Percentiles rank a stretch among this genome's conserved stretches.
phyloP scores from a whole-genome alignment of 108 stramenopile genomes.

The Nitzschia palea region DNA sequence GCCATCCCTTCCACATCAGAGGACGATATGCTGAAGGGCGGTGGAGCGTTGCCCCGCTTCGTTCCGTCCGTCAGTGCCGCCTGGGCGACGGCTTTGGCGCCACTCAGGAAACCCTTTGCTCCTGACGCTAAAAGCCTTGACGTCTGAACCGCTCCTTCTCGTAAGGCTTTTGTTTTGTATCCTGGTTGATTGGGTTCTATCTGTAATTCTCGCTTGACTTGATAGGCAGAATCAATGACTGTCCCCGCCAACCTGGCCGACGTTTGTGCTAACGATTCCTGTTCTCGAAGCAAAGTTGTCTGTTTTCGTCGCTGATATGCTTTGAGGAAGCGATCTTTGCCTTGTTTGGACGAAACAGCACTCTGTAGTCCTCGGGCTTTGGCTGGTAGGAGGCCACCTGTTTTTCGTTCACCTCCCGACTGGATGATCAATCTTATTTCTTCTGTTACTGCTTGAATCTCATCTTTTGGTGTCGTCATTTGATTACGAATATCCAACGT shows the following conservation, averaged over 20 bases:
- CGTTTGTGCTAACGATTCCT: constrained; percentile 55
- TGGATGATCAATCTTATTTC: constrained; percentile 58
- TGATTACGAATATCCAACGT: constrained; percentile 39
- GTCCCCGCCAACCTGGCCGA: constrained; percentile 45
- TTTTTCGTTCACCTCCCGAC: neutral
- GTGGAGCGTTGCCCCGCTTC: neutral
- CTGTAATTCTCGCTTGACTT: constrained; percentile 68
- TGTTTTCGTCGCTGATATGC: constrained; percentile 67
- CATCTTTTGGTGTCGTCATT: constrained; percentile 70
- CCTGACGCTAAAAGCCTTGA: constrained; percentile 33
- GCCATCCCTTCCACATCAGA: neutral
- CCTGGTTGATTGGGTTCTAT: constrained; percentile 67
- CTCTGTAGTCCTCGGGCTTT: neutral
- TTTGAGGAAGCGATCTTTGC: constrained; percentile 44
- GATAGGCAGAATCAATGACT: constrained; percentile 71
- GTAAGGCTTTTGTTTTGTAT: constrained; percentile 61
- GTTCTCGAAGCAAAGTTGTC: constrained; percentile 55
- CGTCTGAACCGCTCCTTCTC: constrained; percentile 50
- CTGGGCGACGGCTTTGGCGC: constrained; percentile 23
- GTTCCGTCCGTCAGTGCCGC: neutral
- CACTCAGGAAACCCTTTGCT: constrained; percentile 36
- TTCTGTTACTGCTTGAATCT: constrained; percentile 66
- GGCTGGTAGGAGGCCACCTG: constrained; percentile 1
- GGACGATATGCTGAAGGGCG: neutral
- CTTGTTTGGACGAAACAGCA: constrained; percentile 23